Evolutionary conservation across 2,329 filamentous ascomycete genomes (phyloP), one percentile per base, ranked within the genome.

Genomic region (Chalara sp.): DNA sequence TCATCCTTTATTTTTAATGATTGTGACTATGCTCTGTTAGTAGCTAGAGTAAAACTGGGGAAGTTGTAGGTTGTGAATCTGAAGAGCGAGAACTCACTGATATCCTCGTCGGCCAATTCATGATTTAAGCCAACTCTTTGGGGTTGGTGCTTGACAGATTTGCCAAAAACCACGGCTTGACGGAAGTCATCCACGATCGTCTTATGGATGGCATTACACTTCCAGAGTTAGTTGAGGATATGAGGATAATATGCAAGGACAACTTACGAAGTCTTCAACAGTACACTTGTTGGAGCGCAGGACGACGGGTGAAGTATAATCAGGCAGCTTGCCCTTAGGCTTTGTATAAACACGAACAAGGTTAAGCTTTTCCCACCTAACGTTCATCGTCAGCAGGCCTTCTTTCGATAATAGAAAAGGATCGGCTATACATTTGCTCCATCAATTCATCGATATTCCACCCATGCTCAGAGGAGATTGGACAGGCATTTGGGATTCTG

Each of bases 361-460:
- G 64, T 87, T 89, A 62, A 99, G 80, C 71, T 95, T 96, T 51
- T 96, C 91, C 93, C 93, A 97, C 75, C 76, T 79, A 56, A 50
- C 57, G 33, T 10, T 43, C 43, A 46, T 39, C 10, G 50, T 64
- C 53, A 63, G 59, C 32, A 55, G 49, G 21, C 21, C 21, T 21
- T 21, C 3, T 21, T 21, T 21, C 21, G 21, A 21, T 21, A 48
- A 39, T 50, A 50, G 41, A 50, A 53, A 30, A 32, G 11, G 32
- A 40, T 46, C n/a, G 29, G 29, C 7, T 43, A 8, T 66, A 80
- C 93, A 97, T 97, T 68, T 86, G 83, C 73, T 97, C 93, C 75
- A 99, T 80, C 58, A 99, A 74, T 74, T 99, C 93, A 67, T 99
- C 93, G 55, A 99, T 72, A 70, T 99, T 99, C 93, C 93, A 99